A percentile compares a stretch with the other conserved stretches of the same genome.
These are phyloP conservation scores for Chrysosporium queenslandicum DNA, from an alignment of 2,329 filamentous ascomycete genomes.

Conservation along the genomic window DNA sequence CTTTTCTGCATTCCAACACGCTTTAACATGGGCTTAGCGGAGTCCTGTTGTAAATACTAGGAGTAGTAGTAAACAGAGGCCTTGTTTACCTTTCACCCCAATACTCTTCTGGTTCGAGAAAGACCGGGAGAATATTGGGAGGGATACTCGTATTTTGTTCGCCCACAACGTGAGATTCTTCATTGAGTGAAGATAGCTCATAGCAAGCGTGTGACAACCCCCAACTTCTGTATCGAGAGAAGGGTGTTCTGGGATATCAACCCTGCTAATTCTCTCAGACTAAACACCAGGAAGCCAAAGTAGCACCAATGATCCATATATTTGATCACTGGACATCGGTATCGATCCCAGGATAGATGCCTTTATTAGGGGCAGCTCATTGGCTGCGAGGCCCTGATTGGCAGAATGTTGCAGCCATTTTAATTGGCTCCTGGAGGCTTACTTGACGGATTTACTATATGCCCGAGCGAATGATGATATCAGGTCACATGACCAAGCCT, in stretches of 20 bases:
- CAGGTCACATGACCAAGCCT: slow-evolving; percentile 13
- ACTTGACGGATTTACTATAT: neutral
- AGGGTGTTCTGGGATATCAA: neutral
- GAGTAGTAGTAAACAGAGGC: neutral
- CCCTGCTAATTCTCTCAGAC: no score
- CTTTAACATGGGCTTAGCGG: neutral
- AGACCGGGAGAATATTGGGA: neutral
- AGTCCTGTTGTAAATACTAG: neutral
- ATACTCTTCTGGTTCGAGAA: neutral
- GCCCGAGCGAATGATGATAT: neutral
- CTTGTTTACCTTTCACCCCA: neutral
- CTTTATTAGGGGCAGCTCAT: no score
- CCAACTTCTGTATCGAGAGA: no score
- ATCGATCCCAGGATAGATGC: no score
- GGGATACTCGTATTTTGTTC: neutral
- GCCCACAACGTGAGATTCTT: neutral
- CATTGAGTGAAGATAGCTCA: neutral
- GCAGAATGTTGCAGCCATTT: no score
- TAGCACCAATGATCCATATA: no score
- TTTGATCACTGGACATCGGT: no score
- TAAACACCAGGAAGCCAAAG: no score
- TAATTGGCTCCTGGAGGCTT: no score
- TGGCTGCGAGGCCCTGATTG: no score
- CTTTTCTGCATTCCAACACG: neutral
- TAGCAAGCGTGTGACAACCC: no score